Evolutionary conservation across 2,329 filamentous ascomycete genomes (phyloP), one percentile per base, ranked within the genome.

Genomic region (Xylaria sp.): DNA sequence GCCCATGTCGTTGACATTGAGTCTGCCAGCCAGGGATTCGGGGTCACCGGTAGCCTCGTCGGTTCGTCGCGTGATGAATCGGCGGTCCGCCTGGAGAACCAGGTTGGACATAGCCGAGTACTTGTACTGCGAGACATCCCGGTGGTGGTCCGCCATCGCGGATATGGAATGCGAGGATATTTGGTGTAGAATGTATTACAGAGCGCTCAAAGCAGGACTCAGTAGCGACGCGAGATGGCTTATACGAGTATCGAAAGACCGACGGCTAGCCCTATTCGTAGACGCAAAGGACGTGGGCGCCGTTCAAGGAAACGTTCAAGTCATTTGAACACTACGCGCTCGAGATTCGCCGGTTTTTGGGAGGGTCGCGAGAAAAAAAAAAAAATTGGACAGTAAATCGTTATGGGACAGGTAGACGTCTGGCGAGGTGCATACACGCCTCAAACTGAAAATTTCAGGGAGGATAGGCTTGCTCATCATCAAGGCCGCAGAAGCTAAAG

Each of bases 61-160:
- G 71, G 89, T 93, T 73, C 93, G 89, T 77, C 95, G 89, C 68
- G 92, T 92, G 72, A 96, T 90, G 77, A 99, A 98, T 73, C 95
- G 90, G 81, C 94, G 90, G 83, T 99, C 95, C 82, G 93, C 94
- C 91, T 99, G 95, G 87, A 99, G 92, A 77, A 99, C 95, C 92
- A 99, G 90, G 88, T 99, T 99, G 82, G 95, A 99, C 95, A 99
- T 98, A 79, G 92, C 93, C 88, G 93, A 93, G 87, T 97, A 97
- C 81, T 97, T 97, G 87, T 96, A 97, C 81, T 97, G 94, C 79
- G 92, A 94, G 74, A 96, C 91, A 90, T 95, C 88, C 79, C 87
- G 87, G 74, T 89, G 83, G 78, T 87, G 84, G 78, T 89, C 91
- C 78, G 90, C 85, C 92, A 94, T 94, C 61, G 76, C 84, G 77